Evolutionary conservation across 1,284 basidiomycete species (phyloP).

Genomic region (Mycosarcoma mackinlayi): DNA sequence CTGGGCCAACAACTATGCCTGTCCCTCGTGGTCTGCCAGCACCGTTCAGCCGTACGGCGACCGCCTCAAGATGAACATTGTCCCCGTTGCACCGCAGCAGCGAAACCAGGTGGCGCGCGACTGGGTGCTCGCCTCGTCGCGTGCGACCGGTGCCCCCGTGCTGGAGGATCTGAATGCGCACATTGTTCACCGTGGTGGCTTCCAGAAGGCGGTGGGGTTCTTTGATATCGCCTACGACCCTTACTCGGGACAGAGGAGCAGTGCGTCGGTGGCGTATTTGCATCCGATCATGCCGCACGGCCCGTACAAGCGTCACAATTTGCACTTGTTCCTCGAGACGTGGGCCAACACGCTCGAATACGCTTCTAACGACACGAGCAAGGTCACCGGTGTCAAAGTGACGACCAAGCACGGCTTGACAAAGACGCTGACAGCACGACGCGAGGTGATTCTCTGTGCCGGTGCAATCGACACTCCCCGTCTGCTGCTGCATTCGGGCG

Average conservation of each 20-base stretch:
- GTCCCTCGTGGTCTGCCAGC: slow-evolving; percentile 61
- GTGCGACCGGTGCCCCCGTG: slow-evolving; percentile 62
- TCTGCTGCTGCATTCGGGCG: slow-evolving; percentile 72
- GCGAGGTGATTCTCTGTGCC: slow-evolving; percentile 66
- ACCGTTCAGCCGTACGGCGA: slow-evolving; percentile 67
- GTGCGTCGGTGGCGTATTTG: slow-evolving; percentile 67
- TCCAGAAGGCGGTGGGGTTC: slow-evolving; percentile 66
- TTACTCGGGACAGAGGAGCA: slow-evolving; percentile 62
- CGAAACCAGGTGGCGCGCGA: slow-evolving; percentile 67
- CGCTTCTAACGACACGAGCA: slow-evolving; percentile 39
- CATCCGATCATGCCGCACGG: slow-evolving; percentile 69
- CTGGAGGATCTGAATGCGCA: slow-evolving; percentile 66
- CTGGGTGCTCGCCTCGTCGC: slow-evolving; percentile 63
- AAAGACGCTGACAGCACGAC: slow-evolving; percentile 60
- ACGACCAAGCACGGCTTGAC: slow-evolving; percentile 54
- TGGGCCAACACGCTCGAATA: slow-evolving; percentile 64
- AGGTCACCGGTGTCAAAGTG: slow-evolving; percentile 59
- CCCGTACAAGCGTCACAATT: slow-evolving; percentile 61
- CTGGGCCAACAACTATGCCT: slow-evolving; percentile 65
- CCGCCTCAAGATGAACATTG: slow-evolving; percentile 67
- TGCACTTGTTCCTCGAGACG: slow-evolving; percentile 68
- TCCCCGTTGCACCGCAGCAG: slow-evolving; percentile 67
- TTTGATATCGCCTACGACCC: slow-evolving; percentile 69
- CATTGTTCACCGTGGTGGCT: slow-evolving; percentile 63
- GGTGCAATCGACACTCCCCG: slow-evolving; percentile 71